Conservation (phyloP, 2,329 filamentous ascomycete species). For the Alternaria sp. region DNA sequence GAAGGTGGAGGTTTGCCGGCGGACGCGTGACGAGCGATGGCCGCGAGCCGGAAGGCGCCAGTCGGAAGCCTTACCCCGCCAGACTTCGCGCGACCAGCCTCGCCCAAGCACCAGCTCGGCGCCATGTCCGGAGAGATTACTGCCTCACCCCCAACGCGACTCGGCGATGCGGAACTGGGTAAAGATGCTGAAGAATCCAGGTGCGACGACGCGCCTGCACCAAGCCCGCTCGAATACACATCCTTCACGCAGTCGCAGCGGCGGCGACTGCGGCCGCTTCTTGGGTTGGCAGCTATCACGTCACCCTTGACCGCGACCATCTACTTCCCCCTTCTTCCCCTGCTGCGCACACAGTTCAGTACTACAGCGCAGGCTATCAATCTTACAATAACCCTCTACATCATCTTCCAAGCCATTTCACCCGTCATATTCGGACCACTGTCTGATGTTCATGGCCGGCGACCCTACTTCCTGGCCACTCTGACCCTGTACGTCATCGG, state of each 20-base stretch:
- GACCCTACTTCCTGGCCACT: not conserved
- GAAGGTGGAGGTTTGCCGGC: constrained; percentile 1
- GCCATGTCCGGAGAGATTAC: not conserved
- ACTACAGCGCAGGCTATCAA: not conserved
- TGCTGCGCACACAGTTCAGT: not conserved
- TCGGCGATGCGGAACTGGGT: not conserved
- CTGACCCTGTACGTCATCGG: not conserved
- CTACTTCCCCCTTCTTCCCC: not conserved
- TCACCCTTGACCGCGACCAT: not conserved
- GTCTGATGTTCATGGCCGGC: not conserved
- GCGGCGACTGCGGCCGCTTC: not conserved
- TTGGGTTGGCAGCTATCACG: not conserved
- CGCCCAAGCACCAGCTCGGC: not conserved
- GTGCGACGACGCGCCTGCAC: not conserved
- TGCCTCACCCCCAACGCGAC: not conserved
- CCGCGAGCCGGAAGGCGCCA: not conserved
- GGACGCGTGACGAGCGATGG: not conserved
- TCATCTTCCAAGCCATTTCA: not conserved
- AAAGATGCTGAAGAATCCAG: not conserved
- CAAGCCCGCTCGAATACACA: not conserved
- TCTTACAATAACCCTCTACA: not conserved
- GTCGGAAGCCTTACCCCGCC: not conserved
- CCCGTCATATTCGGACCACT: not conserved
- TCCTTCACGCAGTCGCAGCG: not conserved
- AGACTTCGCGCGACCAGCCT: not conserved